A percentile compares a stretch with the other conserved stretches of the same genome.
These are phyloP conservation scores for Exutisphaerella laricina DNA, from an alignment of 2,329 filamentous ascomycete species.

Conservation along the genomic window DNA sequence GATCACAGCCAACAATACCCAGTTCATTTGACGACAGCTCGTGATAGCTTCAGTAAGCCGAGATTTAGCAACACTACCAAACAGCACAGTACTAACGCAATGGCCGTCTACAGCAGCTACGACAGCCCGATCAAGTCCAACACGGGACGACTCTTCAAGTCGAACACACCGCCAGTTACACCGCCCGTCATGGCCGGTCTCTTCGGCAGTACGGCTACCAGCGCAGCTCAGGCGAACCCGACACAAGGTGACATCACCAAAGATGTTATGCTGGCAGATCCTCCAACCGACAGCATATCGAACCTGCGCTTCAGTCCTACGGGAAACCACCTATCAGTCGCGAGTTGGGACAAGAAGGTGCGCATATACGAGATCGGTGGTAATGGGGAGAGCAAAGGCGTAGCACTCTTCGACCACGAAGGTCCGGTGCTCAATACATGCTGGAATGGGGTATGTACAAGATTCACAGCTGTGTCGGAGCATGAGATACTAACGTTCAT, in stretches of 20 bases:
- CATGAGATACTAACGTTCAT: slow-evolving; percentile 1
- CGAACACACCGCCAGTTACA: not conserved
- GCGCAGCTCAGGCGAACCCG: slow-evolving; percentile 53
- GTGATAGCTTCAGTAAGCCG: slow-evolving; percentile 9
- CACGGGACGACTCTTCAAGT: not conserved
- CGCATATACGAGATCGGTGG: slow-evolving; percentile 87
- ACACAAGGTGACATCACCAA: slow-evolving; percentile 87
- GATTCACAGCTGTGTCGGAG: too few species aligned
- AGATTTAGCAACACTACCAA: too few species aligned
- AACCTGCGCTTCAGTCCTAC: slow-evolving; percentile 76
- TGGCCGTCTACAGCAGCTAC: slow-evolving; percentile 6
- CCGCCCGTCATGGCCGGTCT: slow-evolving; percentile 13
- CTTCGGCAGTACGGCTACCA: slow-evolving; percentile 49
- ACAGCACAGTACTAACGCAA: slow-evolving; percentile 56
- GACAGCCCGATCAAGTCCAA: slow-evolving; percentile 3
- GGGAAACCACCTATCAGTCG: slow-evolving; percentile 76
- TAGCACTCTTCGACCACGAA: slow-evolving; percentile 79
- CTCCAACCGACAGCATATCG: slow-evolving; percentile 84
- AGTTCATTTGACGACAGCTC: too few species aligned
- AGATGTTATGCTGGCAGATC: slow-evolving; percentile 71
- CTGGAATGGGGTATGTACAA: slow-evolving; percentile 71
- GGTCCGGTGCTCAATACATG: slow-evolving; percentile 77
- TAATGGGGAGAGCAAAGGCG: slow-evolving; percentile 74
- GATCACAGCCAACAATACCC: not conserved
- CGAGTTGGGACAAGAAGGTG: slow-evolving; percentile 97